phyloP scores from a whole-genome alignment of 1,284 basidiomycete genomes.

The Tranzscheliella williamsii region DNA sequence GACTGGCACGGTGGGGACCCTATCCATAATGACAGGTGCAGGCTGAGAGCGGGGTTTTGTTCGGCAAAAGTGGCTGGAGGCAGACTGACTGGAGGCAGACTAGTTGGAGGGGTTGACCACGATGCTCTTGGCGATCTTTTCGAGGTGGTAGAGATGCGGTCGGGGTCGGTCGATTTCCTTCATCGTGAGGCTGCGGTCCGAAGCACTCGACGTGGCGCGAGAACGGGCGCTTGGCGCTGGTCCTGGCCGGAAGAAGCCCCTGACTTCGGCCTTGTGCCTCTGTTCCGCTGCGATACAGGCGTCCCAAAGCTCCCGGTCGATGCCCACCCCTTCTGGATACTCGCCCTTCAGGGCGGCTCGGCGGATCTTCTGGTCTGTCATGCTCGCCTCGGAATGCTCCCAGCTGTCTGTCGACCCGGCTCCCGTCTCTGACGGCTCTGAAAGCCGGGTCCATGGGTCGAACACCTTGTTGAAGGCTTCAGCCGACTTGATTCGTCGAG shows the following conservation, averaged over 20 bases:
- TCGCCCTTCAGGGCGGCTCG: slow-evolving; percentile 7
- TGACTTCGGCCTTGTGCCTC: slow-evolving; percentile 34
- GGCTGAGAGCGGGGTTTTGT: too few relatives aligned
- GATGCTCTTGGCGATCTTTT: slow-evolving; percentile 36
- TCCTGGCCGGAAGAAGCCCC: slow-evolving; percentile 8
- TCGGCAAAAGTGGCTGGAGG: too few relatives aligned
- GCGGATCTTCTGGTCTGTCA: slow-evolving; percentile 9
- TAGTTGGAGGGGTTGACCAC: too few relatives aligned
- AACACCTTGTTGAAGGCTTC: slow-evolving; percentile 9
- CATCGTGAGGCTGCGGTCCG: slow-evolving; percentile 21
- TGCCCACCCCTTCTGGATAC: slow-evolving; percentile 13
- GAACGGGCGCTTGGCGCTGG: not conserved
- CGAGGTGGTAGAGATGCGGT: slow-evolving; percentile 30
- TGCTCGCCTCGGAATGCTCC: not conserved
- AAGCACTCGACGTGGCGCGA: slow-evolving; percentile 5
- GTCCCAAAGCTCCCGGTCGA: slow-evolving; percentile 35
- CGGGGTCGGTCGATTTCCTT: slow-evolving; percentile 30
- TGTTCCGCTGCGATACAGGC: slow-evolving; percentile 37
- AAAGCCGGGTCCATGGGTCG: slow-evolving; percentile 15
- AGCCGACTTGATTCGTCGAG: slow-evolving; percentile 21
- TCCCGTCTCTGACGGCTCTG: not conserved
- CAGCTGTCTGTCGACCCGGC: not conserved
- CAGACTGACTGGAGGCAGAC: too few relatives aligned
- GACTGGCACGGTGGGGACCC: too few relatives aligned
- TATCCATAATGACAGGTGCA: too few relatives aligned